Conservation (phyloP, 495 filamentous ascomycete genomes). For the Penicillium nucicola region DNA sequence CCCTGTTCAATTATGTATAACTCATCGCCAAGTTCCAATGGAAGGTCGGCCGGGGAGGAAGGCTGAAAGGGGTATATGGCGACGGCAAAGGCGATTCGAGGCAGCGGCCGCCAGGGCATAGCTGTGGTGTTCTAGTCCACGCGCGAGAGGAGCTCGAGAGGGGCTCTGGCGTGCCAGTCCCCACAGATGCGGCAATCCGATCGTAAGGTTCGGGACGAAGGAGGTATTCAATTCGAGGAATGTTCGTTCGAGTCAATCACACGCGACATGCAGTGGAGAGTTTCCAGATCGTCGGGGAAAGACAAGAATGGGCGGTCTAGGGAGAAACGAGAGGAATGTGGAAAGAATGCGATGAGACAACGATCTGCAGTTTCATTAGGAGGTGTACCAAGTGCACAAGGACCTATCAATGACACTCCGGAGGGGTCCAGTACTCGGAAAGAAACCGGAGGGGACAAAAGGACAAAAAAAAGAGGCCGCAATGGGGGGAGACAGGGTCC, state of each 20-base stretch:
- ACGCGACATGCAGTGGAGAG: slow-evolving; percentile 31
- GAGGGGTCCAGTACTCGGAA: slow-evolving; percentile 8
- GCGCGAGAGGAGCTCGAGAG: slow-evolving; percentile 10
- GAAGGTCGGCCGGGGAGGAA: slow-evolving; percentile 84
- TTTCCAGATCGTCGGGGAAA: slow-evolving; percentile 10
- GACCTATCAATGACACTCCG: not conserved
- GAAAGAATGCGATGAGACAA: slow-evolving; percentile 20
- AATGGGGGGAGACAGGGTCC: slow-evolving; percentile 9
- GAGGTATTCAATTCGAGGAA: not conserved
- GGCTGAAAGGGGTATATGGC: slow-evolving; percentile 90
- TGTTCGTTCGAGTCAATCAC: slow-evolving; percentile 10
- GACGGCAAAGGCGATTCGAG: slow-evolving; percentile 95
- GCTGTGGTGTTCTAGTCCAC: slow-evolving; percentile 18
- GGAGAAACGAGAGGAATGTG: slow-evolving; percentile 5
- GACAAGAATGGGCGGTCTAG: slow-evolving; percentile 21
- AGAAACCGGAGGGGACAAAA: not conserved
- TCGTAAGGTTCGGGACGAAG: slow-evolving; percentile 8
- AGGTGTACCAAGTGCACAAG: slow-evolving; percentile 6
- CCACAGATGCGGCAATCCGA: slow-evolving; percentile 17
- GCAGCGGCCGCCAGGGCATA: slow-evolving; percentile 97
- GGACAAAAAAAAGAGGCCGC: slow-evolving; percentile 2
- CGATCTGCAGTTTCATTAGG: slow-evolving; percentile 17
- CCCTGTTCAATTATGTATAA: slow-evolving; percentile 97
- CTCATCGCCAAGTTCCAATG: slow-evolving; percentile 95
- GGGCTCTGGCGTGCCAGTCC: slow-evolving; percentile 7